A percentile compares a stretch with the other conserved stretches of the same genome.
phyloP scores from a whole-genome alignment of 1,284 basidiomycete genomes.

The Malassezia equina region DNA sequence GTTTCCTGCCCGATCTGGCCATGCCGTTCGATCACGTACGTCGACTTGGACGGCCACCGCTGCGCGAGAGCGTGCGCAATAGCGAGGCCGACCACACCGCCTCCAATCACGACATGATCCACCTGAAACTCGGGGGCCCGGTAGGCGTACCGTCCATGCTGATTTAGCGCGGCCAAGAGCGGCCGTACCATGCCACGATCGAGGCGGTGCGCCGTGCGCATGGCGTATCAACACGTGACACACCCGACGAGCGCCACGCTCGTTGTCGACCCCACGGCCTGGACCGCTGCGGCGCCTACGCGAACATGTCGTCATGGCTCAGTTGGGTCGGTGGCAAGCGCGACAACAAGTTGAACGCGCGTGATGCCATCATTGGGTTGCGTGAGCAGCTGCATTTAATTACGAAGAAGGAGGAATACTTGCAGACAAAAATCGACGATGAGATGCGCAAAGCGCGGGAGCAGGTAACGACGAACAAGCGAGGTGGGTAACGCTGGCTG shows the following conservation, averaged over 20 bases:
- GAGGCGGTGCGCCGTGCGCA: neutral
- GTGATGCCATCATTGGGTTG: conserved; percentile 51
- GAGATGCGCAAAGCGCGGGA: conserved; percentile 82
- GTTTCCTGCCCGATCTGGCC: conserved; percentile 40
- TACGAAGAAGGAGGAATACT: conserved; percentile 97
- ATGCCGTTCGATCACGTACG: conserved; percentile 75
- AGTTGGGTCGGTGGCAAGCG: conserved; percentile 43
- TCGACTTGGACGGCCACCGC: conserved; percentile 62
- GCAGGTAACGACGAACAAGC: conserved; percentile 87
- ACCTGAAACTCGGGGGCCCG: conserved; percentile 60
- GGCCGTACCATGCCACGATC: conserved; percentile 14
- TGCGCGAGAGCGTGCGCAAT: conserved; percentile 66
- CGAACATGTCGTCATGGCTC: conserved; percentile 45
- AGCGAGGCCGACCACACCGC: conserved; percentile 78
- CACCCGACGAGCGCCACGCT: neutral
- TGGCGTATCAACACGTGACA: neutral
- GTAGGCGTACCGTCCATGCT: conserved; percentile 20
- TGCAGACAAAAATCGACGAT: conserved; percentile 94
- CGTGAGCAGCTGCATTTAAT: conserved; percentile 62
- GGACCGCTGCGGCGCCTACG: no score
- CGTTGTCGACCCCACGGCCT: no score
- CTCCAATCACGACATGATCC: conserved; percentile 88
- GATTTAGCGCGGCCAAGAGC: conserved; percentile 23
- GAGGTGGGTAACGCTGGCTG: conserved; percentile 56
- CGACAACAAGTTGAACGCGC: conserved; percentile 45